phyloP scores from a whole-genome alignment of 768 basidiomycete species.

The Pulveroboletus ravenelii region DNA sequence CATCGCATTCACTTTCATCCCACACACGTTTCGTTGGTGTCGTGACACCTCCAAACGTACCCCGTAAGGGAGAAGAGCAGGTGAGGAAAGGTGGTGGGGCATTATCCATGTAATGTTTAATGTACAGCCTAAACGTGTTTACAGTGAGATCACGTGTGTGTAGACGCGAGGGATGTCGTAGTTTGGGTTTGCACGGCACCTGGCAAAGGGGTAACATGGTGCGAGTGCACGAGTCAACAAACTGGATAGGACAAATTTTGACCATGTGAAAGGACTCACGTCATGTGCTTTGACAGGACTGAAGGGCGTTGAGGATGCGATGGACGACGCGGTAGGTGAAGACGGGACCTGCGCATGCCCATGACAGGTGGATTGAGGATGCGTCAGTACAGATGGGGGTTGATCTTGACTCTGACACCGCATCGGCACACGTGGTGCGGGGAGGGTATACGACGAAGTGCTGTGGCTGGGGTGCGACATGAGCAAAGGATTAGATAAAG shows the following conservation, averaged over 20 bases:
- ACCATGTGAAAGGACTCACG: not conserved
- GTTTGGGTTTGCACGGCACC: conserved; percentile 34
- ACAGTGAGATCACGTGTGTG: conserved; percentile 62
- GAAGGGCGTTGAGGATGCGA: conserved; percentile 27
- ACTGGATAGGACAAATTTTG: not conserved
- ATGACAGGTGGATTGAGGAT: not conserved
- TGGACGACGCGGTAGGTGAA: conserved; percentile 21
- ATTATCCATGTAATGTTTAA: conserved; percentile 78
- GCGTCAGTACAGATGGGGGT: not conserved
- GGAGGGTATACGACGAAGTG: conserved; percentile 6
- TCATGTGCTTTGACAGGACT: conserved; percentile 19
- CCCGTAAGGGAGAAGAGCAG: not conserved
- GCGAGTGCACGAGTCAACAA: not conserved
- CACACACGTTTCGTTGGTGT: conserved; percentile 33
- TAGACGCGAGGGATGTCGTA: conserved; percentile 71
- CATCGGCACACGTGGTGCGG: conserved; percentile 4
- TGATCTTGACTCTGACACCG: conserved; percentile 10
- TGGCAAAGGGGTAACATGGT: not conserved
- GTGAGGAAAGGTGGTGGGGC: conserved; percentile 21
- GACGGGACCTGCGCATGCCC: conserved; percentile 7
- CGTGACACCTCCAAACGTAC: conserved; percentile 2
- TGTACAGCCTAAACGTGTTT: conserved; percentile 68
- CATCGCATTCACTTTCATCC: conserved; percentile 8
- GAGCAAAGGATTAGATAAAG: conserved; percentile 15
- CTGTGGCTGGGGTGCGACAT: not conserved